Evolutionary conservation across 1,284 basidiomycete species (phyloP).

Genomic region (Ustilago curta): DNA sequence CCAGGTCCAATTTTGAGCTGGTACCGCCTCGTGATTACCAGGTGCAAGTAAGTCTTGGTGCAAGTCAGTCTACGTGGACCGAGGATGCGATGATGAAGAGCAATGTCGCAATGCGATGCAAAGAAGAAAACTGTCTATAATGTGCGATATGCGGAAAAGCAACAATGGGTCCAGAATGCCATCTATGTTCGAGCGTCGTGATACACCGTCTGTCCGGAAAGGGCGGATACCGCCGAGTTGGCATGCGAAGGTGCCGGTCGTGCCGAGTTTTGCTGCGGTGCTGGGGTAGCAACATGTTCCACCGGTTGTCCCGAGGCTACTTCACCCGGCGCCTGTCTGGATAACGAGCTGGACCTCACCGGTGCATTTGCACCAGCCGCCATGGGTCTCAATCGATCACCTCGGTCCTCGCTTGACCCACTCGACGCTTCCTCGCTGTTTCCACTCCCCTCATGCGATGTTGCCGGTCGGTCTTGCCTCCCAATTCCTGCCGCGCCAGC

Average conservation of each 20-base stretch:
- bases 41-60: no score
- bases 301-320: conserved; percentile 2
- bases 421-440: conserved; percentile 15
- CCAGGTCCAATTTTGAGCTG: no score
- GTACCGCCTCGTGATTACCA: no score
- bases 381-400: neutral
- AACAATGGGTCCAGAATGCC: neutral
- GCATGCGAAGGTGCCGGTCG: conserved; percentile 23
- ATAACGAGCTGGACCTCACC: conserved; percentile 11
- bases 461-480: neutral
- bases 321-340: conserved; percentile 2
- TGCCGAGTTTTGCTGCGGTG: conserved; percentile 1
- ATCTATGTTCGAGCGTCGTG: conserved; percentile 23
- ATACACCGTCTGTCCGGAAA: conserved; percentile 40
- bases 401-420: conserved; percentile 19
- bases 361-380: conserved; percentile 3
- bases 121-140: neutral
- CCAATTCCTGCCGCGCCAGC: conserved; percentile 4
- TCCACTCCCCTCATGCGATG: conserved; percentile 3
- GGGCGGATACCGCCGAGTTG: conserved; percentile 30
- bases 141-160: neutral
- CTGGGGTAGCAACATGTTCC: conserved; percentile 9
- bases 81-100: neutral
- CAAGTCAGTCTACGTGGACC: no score
- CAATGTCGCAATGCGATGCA: neutral